A percentile compares a stretch with the other conserved stretches of the same genome.
Evolutionary conservation across 352 stramenopile genomes (phyloP).

Genomic region (Globisporangium canariense): DNA sequence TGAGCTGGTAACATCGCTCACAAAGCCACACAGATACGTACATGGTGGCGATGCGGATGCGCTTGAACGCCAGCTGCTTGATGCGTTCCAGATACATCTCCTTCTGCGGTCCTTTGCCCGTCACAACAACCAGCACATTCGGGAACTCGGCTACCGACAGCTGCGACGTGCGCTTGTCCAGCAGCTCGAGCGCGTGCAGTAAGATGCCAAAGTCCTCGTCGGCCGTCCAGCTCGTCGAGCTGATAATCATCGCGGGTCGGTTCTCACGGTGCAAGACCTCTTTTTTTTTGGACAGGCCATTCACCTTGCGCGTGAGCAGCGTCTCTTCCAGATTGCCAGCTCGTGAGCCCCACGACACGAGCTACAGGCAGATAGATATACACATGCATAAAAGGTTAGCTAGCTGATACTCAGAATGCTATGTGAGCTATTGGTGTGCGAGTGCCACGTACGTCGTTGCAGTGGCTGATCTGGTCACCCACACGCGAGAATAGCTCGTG

Average conservation of each 20-base stretch:
- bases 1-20: not conserved
- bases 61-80: constrained; percentile 55
- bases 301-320: constrained; percentile 48
- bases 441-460: constrained; percentile 53
- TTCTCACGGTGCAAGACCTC: constrained; percentile 39
- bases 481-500: constrained; percentile 91
- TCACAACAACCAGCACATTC: constrained; percentile 93
- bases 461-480: constrained; percentile 58
- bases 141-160: constrained; percentile 49
- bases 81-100: constrained; percentile 89
- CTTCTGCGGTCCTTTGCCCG: constrained; percentile 96
- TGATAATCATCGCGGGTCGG: constrained; percentile 80
- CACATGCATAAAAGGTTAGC: not conserved
- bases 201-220: constrained; percentile 99
- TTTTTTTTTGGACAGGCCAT: constrained; percentile 26
- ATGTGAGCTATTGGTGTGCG: not conserved
- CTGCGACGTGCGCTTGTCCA: constrained; percentile 54
- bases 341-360: constrained; percentile 35
- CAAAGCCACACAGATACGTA: constrained; percentile 18
- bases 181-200: constrained; percentile 85
- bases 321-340: constrained; percentile 44
- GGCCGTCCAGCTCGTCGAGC: constrained; percentile 97
- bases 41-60: constrained; percentile 88
- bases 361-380: constrained; percentile 8
- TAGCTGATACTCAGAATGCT: not conserved